Evolutionary conservation across 140 eudicot genomes (phyloP), one percentile per base, ranked within the genome.

Genomic region (Oenanthe javanica): DNA sequence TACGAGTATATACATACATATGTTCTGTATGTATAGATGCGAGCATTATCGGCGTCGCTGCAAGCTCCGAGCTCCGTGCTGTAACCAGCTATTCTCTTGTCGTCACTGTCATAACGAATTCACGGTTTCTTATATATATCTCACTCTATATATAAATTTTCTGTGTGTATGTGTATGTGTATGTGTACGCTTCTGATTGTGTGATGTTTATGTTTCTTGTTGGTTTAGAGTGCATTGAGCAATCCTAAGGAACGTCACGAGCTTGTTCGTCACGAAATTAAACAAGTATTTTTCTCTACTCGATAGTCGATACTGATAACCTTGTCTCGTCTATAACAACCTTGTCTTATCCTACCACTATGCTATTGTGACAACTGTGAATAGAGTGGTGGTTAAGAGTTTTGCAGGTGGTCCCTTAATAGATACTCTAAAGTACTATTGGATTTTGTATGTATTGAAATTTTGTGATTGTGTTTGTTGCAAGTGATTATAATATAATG

Each of bases 101-200:
- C 99, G 99, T 70, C 99, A 95, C 78, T 95, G 99, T 67, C 99
- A 95, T 83, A 92, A 95, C 81, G 97, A 92, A 36, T 86, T 90
- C 83, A 86, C 89, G 84, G 99, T 95, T 47, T 67, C 47, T 75
- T 74, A 73, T 16, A 6, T 46, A 50, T 49, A 31, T 16, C 64
- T 79, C n/a, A 4, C 66, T 57, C 66, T 19, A 23, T n/a, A 9
- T 59, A 11, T 61, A 3, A 61, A n/a, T 61, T 9, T 61, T 61
- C 36, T 31, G 36, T 31, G 36, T 43, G 3, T 43, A 4, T 51
- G 69, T 59, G 31, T 59, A 2, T 59, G n/a, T 21, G 9, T 10
- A 3, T 2, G 4, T 12, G 2, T 25, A 6, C 36, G 15, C 1
- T 31, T 42, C 55, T 19, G 50, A 16, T 46, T 42, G 9, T 74